These are phyloP conservation scores for Lodderomyces metapsilosis DNA, from an alignment of 1,139 yeast species.

Conservation along the genomic window DNA sequence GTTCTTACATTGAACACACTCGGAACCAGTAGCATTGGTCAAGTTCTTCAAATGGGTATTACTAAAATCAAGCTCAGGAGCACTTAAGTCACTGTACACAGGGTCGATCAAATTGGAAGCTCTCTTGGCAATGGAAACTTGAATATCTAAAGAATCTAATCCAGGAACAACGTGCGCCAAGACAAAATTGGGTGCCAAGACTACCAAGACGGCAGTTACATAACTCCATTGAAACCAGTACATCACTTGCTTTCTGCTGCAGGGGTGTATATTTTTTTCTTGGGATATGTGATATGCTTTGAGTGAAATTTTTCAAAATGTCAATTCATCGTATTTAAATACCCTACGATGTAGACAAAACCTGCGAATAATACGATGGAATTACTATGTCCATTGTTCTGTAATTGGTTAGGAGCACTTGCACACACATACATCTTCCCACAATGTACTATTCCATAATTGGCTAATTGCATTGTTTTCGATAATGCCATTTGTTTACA, in stretches of 20 bases:
- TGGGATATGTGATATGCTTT: too few relatives aligned
- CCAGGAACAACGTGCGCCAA: constrained; percentile 23
- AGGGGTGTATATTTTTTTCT: neutral
- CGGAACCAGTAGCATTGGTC: constrained; percentile 28
- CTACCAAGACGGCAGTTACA: neutral
- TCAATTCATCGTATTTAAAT: too few relatives aligned
- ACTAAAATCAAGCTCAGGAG: constrained; percentile 32
- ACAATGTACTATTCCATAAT: neutral
- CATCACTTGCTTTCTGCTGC: neutral
- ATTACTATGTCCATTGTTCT: too few relatives aligned
- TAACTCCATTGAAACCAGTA: constrained; percentile 1
- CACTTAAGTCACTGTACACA: constrained; percentile 24
- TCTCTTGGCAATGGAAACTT: constrained; percentile 20
- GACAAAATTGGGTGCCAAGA: neutral
- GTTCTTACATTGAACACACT: constrained; percentile 38
- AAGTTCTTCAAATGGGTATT: constrained; percentile 25
- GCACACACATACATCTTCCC: too few relatives aligned
- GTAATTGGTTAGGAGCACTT: too few relatives aligned
- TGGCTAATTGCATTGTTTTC: neutral
- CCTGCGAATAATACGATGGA: too few relatives aligned
- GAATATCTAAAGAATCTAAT: constrained; percentile 16
- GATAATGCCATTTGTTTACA: neutral
- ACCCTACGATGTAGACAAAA: too few relatives aligned
- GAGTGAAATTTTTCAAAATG: too few relatives aligned
- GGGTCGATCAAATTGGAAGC: constrained; percentile 23